Percentiles rank a stretch among this genome's conserved stretches.
These are phyloP conservation scores for Chionographis japonica DNA, from an alignment of 106 monocot species.

Conservation along the genomic window DNA sequence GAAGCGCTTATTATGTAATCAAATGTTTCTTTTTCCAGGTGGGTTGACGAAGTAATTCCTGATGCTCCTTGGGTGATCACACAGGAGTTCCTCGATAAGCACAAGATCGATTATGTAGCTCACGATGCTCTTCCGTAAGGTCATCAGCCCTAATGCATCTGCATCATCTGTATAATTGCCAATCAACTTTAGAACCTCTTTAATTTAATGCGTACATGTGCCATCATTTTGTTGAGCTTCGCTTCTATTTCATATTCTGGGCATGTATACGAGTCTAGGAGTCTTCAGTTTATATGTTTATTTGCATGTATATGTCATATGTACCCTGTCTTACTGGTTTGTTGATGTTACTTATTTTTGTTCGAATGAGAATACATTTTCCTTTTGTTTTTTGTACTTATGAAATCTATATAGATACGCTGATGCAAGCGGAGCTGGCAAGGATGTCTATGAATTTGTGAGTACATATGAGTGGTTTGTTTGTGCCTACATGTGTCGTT, in stretches of 20 bases:
- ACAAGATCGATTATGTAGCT: conserved; percentile 75
- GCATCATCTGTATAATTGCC: not conserved
- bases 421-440: conserved; percentile 95
- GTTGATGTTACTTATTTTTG: not conserved
- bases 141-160: conserved; percentile 12
- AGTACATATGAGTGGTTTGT: conserved; percentile 14
- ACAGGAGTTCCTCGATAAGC: conserved; percentile 67
- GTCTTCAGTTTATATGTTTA: too few species aligned
- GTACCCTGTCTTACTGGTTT: too few species aligned
- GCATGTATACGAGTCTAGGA: too few species aligned
- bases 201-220: not conserved
- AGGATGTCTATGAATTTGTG: conserved; percentile 98
- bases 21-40: conserved; percentile 25
- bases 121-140: conserved; percentile 88
- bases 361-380: not conserved
- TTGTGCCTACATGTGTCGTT: not conserved
- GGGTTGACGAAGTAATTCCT: conserved; percentile 84
- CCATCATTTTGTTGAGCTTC: not conserved
- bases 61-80: conserved; percentile 80
- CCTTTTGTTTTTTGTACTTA: conserved; percentile 7
- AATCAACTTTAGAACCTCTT: not conserved
- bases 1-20: not conserved
- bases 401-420: conserved; percentile 67
- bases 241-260: not conserved
- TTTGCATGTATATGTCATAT: too few species aligned